phyloP scores from a whole-genome alignment of 306 rosid genomes.

The Abrus pulchellus region DNA sequence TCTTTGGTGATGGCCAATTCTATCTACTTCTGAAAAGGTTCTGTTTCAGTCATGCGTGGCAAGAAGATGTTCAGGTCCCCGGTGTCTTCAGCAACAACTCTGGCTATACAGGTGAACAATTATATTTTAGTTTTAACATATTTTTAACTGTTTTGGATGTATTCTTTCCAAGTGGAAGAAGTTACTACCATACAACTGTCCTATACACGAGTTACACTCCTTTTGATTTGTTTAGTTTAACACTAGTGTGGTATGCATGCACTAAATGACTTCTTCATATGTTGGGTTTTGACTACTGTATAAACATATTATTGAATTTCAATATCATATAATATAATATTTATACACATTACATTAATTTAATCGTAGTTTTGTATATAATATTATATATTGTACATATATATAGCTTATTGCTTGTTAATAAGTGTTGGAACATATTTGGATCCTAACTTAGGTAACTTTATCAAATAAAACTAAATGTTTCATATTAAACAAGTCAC shows the following conservation, averaged over 20 bases:
- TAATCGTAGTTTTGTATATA: too few relatives aligned
- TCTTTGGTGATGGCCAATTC: conserved; percentile 42
- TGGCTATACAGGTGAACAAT: conserved; percentile 77
- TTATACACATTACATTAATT: too few relatives aligned
- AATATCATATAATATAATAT: not conserved
- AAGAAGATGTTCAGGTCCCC: conserved; percentile 62
- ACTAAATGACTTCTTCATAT: conserved; percentile 15
- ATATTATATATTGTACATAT: not conserved
- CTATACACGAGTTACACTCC: conserved; percentile 16
- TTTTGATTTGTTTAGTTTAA: conserved; percentile 25
- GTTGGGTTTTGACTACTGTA: conserved; percentile 18
- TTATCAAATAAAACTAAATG: too few relatives aligned
- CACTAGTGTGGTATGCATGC: conserved; percentile 30
- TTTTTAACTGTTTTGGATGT: conserved; percentile 13
- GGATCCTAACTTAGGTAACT: too few relatives aligned
- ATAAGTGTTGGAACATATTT: not conserved
- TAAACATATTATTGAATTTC: conserved; percentile 10
- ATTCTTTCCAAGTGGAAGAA: conserved; percentile 32
- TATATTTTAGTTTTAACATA: conserved; percentile 37
- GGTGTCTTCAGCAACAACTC: conserved; percentile 62
- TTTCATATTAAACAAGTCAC: too few relatives aligned
- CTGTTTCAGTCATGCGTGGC: conserved; percentile 67
- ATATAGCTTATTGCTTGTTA: not conserved
- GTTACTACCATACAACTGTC: conserved; percentile 7
- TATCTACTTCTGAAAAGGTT: conserved; percentile 54